phyloP scores from a whole-genome alignment of 257 asterid genomes.

The Petunia secreta region DNA sequence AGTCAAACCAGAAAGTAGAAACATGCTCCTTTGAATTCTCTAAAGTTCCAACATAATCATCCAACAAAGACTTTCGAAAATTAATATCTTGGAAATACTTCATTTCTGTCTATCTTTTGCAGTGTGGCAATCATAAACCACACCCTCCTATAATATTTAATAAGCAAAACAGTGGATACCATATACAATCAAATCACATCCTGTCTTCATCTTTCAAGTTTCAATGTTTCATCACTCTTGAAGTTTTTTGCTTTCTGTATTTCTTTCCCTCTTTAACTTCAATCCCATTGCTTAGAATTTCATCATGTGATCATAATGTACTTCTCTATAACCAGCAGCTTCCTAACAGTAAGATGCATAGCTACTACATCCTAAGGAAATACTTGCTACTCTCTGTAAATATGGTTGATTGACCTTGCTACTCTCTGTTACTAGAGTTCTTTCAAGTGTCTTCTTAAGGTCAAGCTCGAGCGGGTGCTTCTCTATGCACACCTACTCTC shows the following conservation, averaged over 20 bases:
- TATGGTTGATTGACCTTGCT: neutral
- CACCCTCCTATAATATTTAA: neutral
- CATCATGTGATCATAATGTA: neutral
- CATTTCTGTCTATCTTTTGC: neutral
- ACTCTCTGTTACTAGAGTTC: too few relatives aligned
- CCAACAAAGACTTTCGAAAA: slow-evolving; percentile 1
- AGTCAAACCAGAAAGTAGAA: neutral
- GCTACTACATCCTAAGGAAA: neutral
- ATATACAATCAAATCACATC: neutral
- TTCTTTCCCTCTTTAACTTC: neutral
- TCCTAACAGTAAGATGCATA: neutral
- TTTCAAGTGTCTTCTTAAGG: neutral
- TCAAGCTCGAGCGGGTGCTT: slow-evolving; percentile 44
- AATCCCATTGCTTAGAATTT: neutral
- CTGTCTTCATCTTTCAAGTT: neutral
- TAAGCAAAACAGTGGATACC: neutral
- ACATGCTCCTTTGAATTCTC: neutral
- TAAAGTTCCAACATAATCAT: slow-evolving; percentile 1
- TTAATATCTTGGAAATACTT: neutral
- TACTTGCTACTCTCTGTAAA: neutral
- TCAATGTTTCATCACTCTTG: neutral
- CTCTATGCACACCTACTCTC: slow-evolving; percentile 44
- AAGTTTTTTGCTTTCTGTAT: neutral
- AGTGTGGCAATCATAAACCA: neutral
- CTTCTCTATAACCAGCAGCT: neutral